Base-by-base conservation (phyloP, 1,139 yeast species). In the Candida labiduridarum region DNA sequence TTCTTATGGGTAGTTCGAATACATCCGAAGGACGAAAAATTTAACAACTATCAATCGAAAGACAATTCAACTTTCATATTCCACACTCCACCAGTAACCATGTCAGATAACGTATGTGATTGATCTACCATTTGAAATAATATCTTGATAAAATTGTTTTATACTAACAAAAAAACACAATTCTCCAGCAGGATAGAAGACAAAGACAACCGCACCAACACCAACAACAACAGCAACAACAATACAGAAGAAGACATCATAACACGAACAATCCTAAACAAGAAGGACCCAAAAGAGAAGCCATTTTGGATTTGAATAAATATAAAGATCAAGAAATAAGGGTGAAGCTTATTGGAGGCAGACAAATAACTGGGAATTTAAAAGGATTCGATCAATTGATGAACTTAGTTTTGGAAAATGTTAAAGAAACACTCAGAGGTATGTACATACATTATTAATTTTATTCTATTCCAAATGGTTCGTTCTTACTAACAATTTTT, bases 371-470 rank as follows among this genome's bases (percentile, higher is more conserved):
- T 25, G 99, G 99, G 22, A 71, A 74, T 0, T 78, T 94, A 59
- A 89, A 88, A 61, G 98, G 99, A 16, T 91, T 80, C 65, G 99
- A 94, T 66, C 96, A 89, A 67, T 78, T 91, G 67, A 87, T 92
- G 96, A 94, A 94, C 70, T 76, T 94, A 59, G 98, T 94, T 8
- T 79, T 94, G 58, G 97, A 91, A 61, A 85, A 91, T 44, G 92
- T 89, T 11, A 78, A 79, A 45, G 97, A 94, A 66, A 79, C 78
- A 30, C 59, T 85, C 49, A 77, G 87, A 65, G 80, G 82, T 76
- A 66, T 52, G 78, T 71, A 56, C n/a, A n/a, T 49, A n/a, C 16
- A 29, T 27, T n/a, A 35, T 14, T 10, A 36, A 12, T 7, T 12
- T n/a, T 14, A 18, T n/a, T 15, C 49, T 6, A 15, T 27, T 18